Evolutionary conservation across 345 rosid genomes (phyloP).

Genomic region (Diplotaxis tenuifolia): DNA sequence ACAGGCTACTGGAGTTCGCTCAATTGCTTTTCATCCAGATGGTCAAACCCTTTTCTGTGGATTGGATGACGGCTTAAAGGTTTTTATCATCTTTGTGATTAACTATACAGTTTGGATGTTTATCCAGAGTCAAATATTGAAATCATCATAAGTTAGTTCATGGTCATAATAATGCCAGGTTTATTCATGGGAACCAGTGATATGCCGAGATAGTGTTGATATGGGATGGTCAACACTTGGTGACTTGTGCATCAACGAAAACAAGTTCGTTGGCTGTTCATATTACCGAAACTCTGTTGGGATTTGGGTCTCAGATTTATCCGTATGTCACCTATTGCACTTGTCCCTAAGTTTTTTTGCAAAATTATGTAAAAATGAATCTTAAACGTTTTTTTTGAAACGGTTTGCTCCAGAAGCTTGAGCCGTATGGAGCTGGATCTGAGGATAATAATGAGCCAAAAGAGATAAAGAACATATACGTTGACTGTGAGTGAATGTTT

Average conservation of each 20-base stretch:
- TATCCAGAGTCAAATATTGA: conserved; percentile 13
- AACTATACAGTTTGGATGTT: neutral
- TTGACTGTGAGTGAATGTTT: conserved; percentile 73
- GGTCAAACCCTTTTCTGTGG: conserved; percentile 91
- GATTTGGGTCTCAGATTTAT: conserved; percentile 78
- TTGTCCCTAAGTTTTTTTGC: conserved; percentile 2
- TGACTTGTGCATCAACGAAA: conserved; percentile 80
- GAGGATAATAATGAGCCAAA: conserved; percentile 50
- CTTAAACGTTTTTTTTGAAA: conserved; percentile 1
- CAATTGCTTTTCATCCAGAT: conserved; percentile 81
- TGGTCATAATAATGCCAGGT: conserved; percentile 54
- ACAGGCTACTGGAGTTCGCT: conserved; percentile 81
- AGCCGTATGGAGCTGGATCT: conserved; percentile 62
- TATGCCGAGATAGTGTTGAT: conserved; percentile 71
- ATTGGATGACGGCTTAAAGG: conserved; percentile 83
- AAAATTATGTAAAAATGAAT: neutral
- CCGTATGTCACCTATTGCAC: conserved; percentile 45
- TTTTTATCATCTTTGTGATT: conserved; percentile 29
- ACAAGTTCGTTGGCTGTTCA: conserved; percentile 86
- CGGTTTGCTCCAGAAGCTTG: conserved; percentile 51
- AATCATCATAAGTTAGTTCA: neutral
- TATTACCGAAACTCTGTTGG: conserved; percentile 69
- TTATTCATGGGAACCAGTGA: conserved; percentile 98
- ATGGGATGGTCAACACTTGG: conserved; percentile 95
- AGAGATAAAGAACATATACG: conserved; percentile 91